Conservation (phyloP, 805 yeast species). For the Monosporozyma servazzii region DNA sequence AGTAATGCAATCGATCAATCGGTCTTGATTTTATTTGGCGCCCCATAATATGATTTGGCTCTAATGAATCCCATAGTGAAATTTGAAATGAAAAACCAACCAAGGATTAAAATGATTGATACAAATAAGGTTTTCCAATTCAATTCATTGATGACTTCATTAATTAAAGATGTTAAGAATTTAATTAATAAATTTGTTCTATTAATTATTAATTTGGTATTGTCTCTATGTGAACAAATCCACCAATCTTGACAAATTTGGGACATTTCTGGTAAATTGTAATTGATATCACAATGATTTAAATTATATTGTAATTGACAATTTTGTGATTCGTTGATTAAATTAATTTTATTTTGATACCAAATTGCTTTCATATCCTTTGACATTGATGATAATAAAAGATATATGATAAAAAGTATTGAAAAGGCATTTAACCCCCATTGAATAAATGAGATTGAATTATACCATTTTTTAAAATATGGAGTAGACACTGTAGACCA, state of each 20-base stretch:
- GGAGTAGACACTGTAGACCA: constrained; percentile 49
- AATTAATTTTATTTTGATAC: constrained; percentile 35
- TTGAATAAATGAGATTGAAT: constrained; percentile 55
- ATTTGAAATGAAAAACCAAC: constrained; percentile 51
- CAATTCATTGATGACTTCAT: constrained; percentile 59
- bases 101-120: constrained; percentile 31
- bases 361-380: constrained; percentile 46
- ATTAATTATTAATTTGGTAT: constrained; percentile 33
- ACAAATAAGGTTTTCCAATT: constrained; percentile 49
- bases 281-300: constrained; percentile 49
- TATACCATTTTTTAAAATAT: constrained; percentile 43
- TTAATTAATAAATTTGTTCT: constrained; percentile 53
- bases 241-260: constrained; percentile 53
- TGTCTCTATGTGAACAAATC: constrained; percentile 54
- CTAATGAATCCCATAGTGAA: constrained; percentile 59
- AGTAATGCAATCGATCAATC: neutral
- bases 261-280: constrained; percentile 49
- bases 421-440: constrained; percentile 42
- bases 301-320: constrained; percentile 45
- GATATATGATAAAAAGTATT: constrained; percentile 35
- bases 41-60: constrained; percentile 38
- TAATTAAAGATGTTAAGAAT: constrained; percentile 50
- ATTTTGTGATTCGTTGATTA: constrained; percentile 42
- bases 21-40: neutral
- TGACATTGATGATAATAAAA: constrained; percentile 41